phyloP scores from a whole-genome alignment of 345 rosid genomes.

The Eucalyptus fibrosa region DNA sequence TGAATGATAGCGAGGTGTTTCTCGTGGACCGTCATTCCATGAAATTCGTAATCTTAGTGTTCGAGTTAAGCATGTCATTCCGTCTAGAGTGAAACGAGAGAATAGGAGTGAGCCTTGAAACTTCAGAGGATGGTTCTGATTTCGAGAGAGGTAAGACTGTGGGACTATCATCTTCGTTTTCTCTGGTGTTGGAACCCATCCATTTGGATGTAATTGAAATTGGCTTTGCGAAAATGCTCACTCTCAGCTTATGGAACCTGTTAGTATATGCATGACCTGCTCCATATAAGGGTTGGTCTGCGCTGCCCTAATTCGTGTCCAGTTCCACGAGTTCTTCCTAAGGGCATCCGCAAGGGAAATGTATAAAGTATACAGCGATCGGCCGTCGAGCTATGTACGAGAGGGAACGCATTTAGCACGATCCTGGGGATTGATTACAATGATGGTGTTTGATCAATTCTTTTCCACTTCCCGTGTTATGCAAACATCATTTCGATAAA shows the following conservation, averaged over 20 bases:
- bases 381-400: background rate
- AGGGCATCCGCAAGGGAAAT: background rate
- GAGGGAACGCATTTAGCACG: background rate
- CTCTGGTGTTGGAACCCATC: background rate
- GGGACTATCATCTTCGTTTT: background rate
- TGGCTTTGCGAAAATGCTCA: background rate
- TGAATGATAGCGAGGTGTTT: background rate
- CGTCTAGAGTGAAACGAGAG: background rate
- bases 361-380: background rate
- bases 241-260: background rate
- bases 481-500: background rate
- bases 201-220: background rate
- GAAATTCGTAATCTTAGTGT: background rate
- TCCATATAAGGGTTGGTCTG: background rate
- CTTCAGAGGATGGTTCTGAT: background rate
- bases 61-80: background rate
- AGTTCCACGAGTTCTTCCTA: background rate
- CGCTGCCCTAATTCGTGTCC: background rate
- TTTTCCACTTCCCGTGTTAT: background rate
- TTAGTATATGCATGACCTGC: background rate
- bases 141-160: background rate
- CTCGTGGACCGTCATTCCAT: background rate
- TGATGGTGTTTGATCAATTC: background rate
- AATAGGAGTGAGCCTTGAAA: background rate
- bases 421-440: background rate